These are phyloP conservation scores for Davidsoniella eucalypti DNA, from an alignment of 2,329 filamentous ascomycete species.

Conservation along the genomic window DNA sequence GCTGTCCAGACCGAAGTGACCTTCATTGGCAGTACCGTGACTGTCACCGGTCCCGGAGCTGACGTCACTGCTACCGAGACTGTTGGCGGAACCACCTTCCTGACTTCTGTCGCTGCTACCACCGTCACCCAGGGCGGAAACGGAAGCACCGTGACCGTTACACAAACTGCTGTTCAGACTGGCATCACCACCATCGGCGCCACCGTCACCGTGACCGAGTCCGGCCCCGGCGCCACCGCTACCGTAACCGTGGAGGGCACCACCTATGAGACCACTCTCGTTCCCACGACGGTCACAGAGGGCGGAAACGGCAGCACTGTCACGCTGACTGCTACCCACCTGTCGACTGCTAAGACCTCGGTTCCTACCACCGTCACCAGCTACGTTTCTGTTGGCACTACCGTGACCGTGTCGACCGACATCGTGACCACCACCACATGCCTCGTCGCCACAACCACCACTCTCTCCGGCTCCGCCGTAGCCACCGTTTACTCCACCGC, in stretches of 20 bases:
- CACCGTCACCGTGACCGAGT: slow-evolving; percentile 4
- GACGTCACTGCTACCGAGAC: background rate
- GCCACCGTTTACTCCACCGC: slow-evolving; percentile 5
- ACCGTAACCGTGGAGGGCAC: background rate
- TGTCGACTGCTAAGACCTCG: background rate
- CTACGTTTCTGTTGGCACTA: slow-evolving; percentile 6
- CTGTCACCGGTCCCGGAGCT: background rate
- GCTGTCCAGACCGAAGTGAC: slow-evolving; percentile 5
- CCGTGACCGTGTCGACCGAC: slow-evolving; percentile 4
- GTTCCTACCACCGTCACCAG: slow-evolving; percentile 2
- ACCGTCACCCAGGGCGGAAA: background rate
- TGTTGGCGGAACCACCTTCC: background rate
- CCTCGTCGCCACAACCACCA: slow-evolving; percentile 6
- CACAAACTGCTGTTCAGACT: background rate
- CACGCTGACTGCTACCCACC: slow-evolving; percentile 1
- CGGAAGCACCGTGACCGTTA: background rate
- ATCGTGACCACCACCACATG: slow-evolving; percentile 7
- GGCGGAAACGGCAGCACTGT: background rate
- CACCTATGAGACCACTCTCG: background rate
- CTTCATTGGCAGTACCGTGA: background rate
- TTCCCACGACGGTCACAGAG: slow-evolving; percentile 1
- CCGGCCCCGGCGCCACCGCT: background rate
- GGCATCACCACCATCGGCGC: background rate
- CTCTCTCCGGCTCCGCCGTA: background rate
- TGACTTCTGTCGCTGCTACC: background rate